Evolutionary conservation across 192 early-diverging fungal genomes (phyloP), one percentile per base, ranked within the genome.

Genomic region (Podila clonocystis): DNA sequence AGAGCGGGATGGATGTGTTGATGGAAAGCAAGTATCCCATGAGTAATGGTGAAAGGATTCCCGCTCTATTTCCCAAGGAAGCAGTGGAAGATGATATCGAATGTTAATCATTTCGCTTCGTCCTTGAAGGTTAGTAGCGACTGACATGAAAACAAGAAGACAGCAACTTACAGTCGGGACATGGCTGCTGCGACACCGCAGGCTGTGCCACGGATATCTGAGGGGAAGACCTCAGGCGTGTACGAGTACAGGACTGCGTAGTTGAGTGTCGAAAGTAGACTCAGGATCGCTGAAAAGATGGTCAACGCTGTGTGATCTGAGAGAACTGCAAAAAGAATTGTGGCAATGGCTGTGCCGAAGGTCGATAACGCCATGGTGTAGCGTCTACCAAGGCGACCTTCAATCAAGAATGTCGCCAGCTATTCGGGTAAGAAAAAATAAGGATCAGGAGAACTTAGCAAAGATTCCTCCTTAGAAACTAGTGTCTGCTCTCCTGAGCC

Each of bases 181-280:
- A 92, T 74, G 9, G 94, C 93, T 17, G 93, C 91, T 9, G 94
- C 91, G n/a, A 90, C 88, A 22, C 94, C 95, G 33, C 88, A 90
- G 0, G 91, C 94, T 0, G 94, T 95, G 6, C 95, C 95, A 15
- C 95, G 88, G 45, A 92, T 84, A 11, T 86, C 82, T 0, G 93
- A 89, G 19, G 90, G 88, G 77, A 97, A 97, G 28, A 94, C 94
- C 69, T 97, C 95, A 1, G 95, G 94, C 26, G 95, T 96, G 68
- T 95, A 97, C 0, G 92, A 88, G 72, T 97, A 97, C 17, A 95
- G 88, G 28, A 95, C 93, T 2, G 93, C 95, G 85, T 95, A 95
- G 73, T 92, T 85, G n/a, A 95, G 73, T 0, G 93, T 91, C 33
- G 91, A 86, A 29, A 92, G 85, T 9, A 94, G 83, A 22, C 90